Conservation (phyloP, 2,329 filamentous ascomycete genomes). For the Phialophora verrucosa region DNA sequence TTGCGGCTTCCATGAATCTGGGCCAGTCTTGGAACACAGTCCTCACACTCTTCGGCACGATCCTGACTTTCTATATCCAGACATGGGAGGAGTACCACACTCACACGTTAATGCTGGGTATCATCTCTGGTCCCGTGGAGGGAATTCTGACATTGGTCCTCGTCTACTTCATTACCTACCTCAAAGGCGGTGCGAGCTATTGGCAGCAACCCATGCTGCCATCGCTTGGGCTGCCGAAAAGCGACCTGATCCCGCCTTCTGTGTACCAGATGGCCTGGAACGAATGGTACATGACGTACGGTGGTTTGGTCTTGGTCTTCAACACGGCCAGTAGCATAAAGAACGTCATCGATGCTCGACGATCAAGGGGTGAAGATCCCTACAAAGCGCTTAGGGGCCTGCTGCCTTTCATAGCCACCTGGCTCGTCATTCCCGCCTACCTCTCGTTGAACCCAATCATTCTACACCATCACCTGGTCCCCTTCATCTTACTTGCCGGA, state of each 20-base stretch:
- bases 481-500: conserved; percentile 86
- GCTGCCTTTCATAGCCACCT: conserved; percentile 77
- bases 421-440: conserved; percentile 78
- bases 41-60: conserved; percentile 77
- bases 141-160: conserved; percentile 82
- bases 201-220: conserved; percentile 85
- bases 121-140: conserved; percentile 94
- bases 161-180: conserved; percentile 83
- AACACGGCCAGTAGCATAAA: conserved; percentile 76
- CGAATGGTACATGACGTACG: conserved; percentile 91
- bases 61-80: conserved; percentile 97
- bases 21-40: conserved; percentile 92
- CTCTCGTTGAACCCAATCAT: conserved; percentile 84
- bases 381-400: conserved; percentile 76
- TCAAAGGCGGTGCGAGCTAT: conserved; percentile 85
- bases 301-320: conserved; percentile 77
- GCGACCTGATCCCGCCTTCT: conserved; percentile 67
- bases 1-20: conserved; percentile 89
- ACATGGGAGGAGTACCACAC: conserved; percentile 99
- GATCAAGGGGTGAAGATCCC: conserved; percentile 71
- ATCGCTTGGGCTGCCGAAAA: conserved; percentile 70
- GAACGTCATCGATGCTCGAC: conserved; percentile 84
- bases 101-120: conserved; percentile 87
- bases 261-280: conserved; percentile 85
- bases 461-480: conserved; percentile 79